Percentiles rank a stretch among this genome's conserved stretches.
Conservation (phyloP, 2,329 filamentous ascomycete species). For the Fusarium sublunatum region DNA sequence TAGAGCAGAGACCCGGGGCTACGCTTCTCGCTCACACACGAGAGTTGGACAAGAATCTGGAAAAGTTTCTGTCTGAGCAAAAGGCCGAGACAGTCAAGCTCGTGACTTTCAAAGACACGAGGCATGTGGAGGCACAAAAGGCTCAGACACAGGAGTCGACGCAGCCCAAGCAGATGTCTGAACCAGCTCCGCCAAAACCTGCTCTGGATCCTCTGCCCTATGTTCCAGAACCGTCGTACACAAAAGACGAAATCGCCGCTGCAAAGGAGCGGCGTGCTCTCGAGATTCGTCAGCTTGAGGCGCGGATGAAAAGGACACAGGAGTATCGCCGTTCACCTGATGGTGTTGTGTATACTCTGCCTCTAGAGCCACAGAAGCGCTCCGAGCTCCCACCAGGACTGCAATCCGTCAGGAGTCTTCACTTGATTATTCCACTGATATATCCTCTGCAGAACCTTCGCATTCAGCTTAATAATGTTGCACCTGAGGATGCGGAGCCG, state of each 20-base stretch:
- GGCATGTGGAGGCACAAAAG: constrained; percentile 54
- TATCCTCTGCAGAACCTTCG: constrained; percentile 78
- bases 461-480: constrained; percentile 73
- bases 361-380: constrained; percentile 73
- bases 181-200: constrained; percentile 26
- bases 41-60: constrained; percentile 77
- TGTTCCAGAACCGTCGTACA: constrained; percentile 62
- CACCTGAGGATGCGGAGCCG: constrained; percentile 67
- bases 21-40: constrained; percentile 76
- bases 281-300: constrained; percentile 78
- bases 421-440: constrained; percentile 74
- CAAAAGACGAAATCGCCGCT: constrained; percentile 67
- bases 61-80: constrained; percentile 74
- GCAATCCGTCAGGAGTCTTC: constrained; percentile 70
- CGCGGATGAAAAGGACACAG: constrained; percentile 75
- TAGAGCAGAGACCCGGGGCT: constrained; percentile 62
- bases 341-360: constrained; percentile 76
- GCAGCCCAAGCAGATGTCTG: constrained; percentile 22
- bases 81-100: constrained; percentile 80
- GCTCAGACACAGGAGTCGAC: constrained; percentile 7
- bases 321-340: constrained; percentile 76
- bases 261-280: constrained; percentile 72
- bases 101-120: constrained; percentile 68
- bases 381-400: constrained; percentile 70
- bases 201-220: constrained; percentile 46